Evolutionary conservation across 1,284 basidiomycete species (phyloP).

Genomic region (Ceratobasidium sp.): DNA sequence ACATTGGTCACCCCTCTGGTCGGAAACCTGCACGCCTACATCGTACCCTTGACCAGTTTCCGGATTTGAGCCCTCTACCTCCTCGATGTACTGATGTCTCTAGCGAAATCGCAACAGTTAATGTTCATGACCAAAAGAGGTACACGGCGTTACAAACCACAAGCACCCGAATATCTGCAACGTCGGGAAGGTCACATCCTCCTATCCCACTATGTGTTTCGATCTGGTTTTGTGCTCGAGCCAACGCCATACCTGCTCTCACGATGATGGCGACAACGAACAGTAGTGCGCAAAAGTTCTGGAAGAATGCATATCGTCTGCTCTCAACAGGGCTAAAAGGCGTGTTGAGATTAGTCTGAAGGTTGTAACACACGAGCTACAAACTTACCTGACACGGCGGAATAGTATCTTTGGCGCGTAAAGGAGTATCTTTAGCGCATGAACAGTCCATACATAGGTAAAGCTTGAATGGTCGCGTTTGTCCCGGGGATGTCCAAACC

Average conservation of each 20-base stretch:
- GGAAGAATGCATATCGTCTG: constrained; percentile 28
- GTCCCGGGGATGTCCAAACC: constrained; percentile 2
- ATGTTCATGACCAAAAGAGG: no score
- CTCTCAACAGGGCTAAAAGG: constrained; percentile 13
- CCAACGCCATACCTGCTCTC: not conserved
- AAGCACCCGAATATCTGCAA: constrained; percentile 1
- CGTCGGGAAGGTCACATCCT: not conserved
- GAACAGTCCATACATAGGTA: not conserved
- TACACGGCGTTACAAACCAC: constrained; percentile 13
- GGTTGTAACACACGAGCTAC: not conserved
- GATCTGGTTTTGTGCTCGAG: constrained; percentile 17
- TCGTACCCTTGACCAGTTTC: no score
- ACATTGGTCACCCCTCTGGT: no score
- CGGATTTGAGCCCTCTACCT: no score
- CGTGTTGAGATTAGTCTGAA: not conserved
- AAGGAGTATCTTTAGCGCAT: not conserved
- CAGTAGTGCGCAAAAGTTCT: constrained; percentile 8
- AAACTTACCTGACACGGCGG: constrained; percentile 9
- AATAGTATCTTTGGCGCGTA: not conserved
- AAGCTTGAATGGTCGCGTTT: not conserved
- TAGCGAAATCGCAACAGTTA: no score
- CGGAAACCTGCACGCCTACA: no score
- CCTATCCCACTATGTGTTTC: not conserved
- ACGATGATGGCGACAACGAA: constrained; percentile 3
- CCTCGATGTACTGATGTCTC: no score